Evolutionary conservation across 2,329 filamentous ascomycete genomes (phyloP), one percentile per base, ranked within the genome.

Genomic region (Sclerotiophoma versabilis): DNA sequence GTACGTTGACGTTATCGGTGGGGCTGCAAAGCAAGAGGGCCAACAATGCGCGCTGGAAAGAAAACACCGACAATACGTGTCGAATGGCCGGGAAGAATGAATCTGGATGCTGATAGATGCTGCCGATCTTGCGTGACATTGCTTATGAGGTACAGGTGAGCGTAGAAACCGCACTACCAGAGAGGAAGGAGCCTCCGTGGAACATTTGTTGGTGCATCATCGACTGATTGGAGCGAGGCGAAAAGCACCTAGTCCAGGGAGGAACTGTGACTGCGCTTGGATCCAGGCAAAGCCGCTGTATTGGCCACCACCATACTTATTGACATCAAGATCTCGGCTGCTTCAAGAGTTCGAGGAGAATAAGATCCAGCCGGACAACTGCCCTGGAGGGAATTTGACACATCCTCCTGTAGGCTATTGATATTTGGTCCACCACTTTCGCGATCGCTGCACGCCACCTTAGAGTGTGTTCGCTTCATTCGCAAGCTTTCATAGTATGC

Each of bases 251-350:
- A 68, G 37, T 54, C 64, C 39, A 45, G 60, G 17, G 64, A 69
- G n/a, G 59, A 63, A 30, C 64, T 65, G 47, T 72, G 69, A 51
- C 66, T 68, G 19, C 74, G 69, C 54, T 72, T 74, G 14, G 52
- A 38, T 9, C 55, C 47, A 19, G 59, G 63, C 36, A 63, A 53
- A 7, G 71, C 54, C n/a, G 51, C 33, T 14, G 57, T 39, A 37
- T 70, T 70, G 14, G 41, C 32, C 1, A 32, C 23, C 9, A 49
- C 62, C 33, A 59, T 56, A 26, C 64, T 60, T 10, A 78, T 62
- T 36, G 66, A 64, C 44, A 76, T 53, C 51, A 79, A 58, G 43
- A 68, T 55, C 57, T 71, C 58, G 3, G 76, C 77, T 14, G 75
- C 76, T 19, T 71, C 68, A 6, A 74, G 17, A 2, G 10, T 23